phyloP scores from a whole-genome alignment of 2,329 filamentous ascomycete species.

The Colletotrichum nymphaeae region DNA sequence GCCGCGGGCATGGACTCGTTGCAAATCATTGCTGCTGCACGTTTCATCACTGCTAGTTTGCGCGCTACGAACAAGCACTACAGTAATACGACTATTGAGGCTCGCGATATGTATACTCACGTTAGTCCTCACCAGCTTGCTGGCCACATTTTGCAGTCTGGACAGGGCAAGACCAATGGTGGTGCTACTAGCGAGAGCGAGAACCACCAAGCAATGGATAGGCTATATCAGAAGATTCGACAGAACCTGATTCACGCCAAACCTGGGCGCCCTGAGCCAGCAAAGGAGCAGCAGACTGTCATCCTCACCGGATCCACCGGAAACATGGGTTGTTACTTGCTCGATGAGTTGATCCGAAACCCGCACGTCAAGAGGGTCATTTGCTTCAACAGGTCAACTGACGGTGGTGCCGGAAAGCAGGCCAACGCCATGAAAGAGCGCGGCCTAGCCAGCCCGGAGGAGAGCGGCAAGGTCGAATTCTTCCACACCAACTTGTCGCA shows the following conservation, averaged over 20 bases:
- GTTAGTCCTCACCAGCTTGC: conserved; percentile 49
- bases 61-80: conserved; percentile 45
- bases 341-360: conserved; percentile 21
- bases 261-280: conserved; percentile 42
- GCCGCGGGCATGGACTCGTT: conserved; percentile 52
- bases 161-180: background rate
- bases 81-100: conserved; percentile 47
- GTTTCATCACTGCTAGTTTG: conserved; percentile 48
- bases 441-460: background rate
- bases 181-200: background rate
- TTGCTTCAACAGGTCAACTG: conserved; percentile 26
- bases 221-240: conserved; percentile 48
- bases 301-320: conserved; percentile 29
- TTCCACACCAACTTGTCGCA: conserved; percentile 43
- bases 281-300: conserved; percentile 43
- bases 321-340: conserved; percentile 31
- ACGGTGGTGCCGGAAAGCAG: conserved; percentile 27
- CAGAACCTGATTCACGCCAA: conserved; percentile 40
- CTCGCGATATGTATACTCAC: conserved; percentile 52
- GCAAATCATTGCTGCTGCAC: conserved; percentile 47
- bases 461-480: conserved; percentile 44
- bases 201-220: conserved; percentile 41
- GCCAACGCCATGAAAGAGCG: conserved; percentile 26
- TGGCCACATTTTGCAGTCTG: conserved; percentile 38
- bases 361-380: conserved; percentile 36